Evolutionary conservation across 2,329 filamentous ascomycete species (phyloP).

Genomic region (Apiospora arundinis): DNA sequence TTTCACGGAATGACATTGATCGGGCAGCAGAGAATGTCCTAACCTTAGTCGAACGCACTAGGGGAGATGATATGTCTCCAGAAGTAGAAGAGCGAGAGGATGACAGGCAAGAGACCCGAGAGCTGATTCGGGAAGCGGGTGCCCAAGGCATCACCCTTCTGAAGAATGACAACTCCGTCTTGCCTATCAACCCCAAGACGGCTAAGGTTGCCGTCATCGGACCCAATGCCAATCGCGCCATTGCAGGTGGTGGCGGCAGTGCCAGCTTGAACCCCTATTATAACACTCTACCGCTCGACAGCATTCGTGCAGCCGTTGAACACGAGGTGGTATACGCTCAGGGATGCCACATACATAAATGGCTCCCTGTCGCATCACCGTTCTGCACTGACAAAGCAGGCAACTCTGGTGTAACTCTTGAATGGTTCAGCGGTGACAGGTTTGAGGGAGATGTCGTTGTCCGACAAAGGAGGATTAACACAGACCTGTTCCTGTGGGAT

Average conservation of each 20-base stretch:
- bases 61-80: constrained; percentile 61
- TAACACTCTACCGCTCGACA: constrained; percentile 68
- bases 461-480: constrained; percentile 65
- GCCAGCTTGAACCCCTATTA: constrained; percentile 74
- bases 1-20: constrained; percentile 58
- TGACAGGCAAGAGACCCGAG: constrained; percentile 62
- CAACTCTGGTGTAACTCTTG: constrained; percentile 65
- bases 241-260: constrained; percentile 72
- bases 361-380: constrained; percentile 67
- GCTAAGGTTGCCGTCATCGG: constrained; percentile 70
- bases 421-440: constrained; percentile 69
- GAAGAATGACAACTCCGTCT: constrained; percentile 65
- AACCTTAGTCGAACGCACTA: constrained; percentile 65
- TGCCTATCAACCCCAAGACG: constrained; percentile 62
- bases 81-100: constrained; percentile 65
- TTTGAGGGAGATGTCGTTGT: constrained; percentile 64
- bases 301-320: constrained; percentile 60
- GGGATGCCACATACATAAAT: constrained; percentile 69
- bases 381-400: constrained; percentile 63
- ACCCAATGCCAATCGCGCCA: constrained; percentile 70
- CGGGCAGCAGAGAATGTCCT: constrained; percentile 65
- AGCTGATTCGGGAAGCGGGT: constrained; percentile 66
- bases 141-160: constrained; percentile 68
- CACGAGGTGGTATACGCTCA: constrained; percentile 65
- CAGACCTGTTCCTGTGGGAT: constrained; percentile 74